These are phyloP conservation scores for Apocynum venetum DNA, from an alignment of 257 asterid genomes.

Conservation along the genomic window DNA sequence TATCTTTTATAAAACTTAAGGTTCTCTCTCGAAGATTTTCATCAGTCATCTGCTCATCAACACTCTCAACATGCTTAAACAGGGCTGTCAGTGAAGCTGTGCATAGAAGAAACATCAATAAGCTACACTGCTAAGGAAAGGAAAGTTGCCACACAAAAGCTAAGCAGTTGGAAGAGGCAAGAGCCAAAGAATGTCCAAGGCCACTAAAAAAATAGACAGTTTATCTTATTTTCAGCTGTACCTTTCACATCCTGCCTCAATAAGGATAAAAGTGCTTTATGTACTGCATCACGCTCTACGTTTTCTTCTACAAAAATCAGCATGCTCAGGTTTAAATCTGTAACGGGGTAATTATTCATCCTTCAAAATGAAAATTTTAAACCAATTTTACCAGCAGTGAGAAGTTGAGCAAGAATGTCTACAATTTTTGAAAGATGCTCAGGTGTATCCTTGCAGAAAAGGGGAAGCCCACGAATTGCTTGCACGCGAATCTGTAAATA, in stretches of 20 bases:
- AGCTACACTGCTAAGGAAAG: neutral
- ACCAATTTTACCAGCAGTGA: conserved; percentile 72
- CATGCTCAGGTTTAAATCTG: conserved; percentile 12
- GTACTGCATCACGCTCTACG: conserved; percentile 96
- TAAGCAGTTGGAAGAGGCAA: neutral
- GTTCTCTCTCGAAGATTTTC: conserved; percentile 93
- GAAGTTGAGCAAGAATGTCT: conserved; percentile 93
- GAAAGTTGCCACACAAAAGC: neutral
- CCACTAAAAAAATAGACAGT: neutral
- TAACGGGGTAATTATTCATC: conserved; percentile 1
- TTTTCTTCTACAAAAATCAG: conserved; percentile 59
- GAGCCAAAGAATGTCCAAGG: neutral
- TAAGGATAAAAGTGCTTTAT: conserved; percentile 86
- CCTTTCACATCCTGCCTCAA: conserved; percentile 93
- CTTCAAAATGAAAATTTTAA: conserved; percentile 11
- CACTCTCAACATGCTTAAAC: conserved; percentile 88
- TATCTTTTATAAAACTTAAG: conserved; percentile 71
- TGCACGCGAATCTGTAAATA: conserved; percentile 74
- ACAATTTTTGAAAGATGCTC: conserved; percentile 89
- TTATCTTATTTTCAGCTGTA: conserved; percentile 15
- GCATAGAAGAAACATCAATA: conserved; percentile 24
- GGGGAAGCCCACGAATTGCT: conserved; percentile 96
- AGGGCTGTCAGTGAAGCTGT: conserved; percentile 94
- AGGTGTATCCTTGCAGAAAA: conserved; percentile 97
- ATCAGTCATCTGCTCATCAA: conserved; percentile 82